Evolutionary conservation across 1,139 yeast genomes (phyloP), one percentile per base, ranked within the genome.

Genomic region (Meyerozyma smithsonii): DNA sequence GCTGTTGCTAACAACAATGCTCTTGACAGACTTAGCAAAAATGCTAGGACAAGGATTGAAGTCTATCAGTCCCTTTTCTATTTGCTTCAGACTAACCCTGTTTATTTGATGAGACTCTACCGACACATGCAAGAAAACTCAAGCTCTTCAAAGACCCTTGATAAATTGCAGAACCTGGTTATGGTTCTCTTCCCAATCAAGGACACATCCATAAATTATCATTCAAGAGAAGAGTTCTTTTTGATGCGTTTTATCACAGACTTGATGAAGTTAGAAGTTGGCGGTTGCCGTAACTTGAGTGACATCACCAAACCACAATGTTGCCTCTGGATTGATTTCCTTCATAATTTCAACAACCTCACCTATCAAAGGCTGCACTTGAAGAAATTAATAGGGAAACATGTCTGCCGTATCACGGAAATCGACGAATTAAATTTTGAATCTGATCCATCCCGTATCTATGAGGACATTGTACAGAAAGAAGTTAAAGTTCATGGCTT

Each of bases 71-170:
- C 86, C 7, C 58, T 92, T 41, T 83, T 92, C 51, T 92, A 84
- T 52, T 66, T 90, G 35, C 61, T 94, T 32, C 98, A 94, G 56
- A 86, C 96, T 0, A 88, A 86, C 53, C 89, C 96, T 0, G 61
- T 61, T 1, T 92, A 92, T 55, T 72, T 92, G 54, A 72, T 81
- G 1, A 66, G 81, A 23, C 59, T 88, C 32, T 55, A 63, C 38
- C 52, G 54, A 24, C 48, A 54, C 3, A 44, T 59, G 34, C 52
- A 54, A 3, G 47, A 58, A 6, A 49, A 45, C 1, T 41, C 53
- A 8, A 58, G 54, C 20, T 56, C 53, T 3, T 42, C 60, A 2
- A 48, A 45, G 20, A 50, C 52, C 24, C 45, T 49, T 39, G 54
- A 66, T 39, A 66, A 65, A 18, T 56, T 78, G 36, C 81, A 77